Evolutionary conservation across 441 rosid genomes (phyloP).

Genomic region (Pelargonium exstipulatum): DNA sequence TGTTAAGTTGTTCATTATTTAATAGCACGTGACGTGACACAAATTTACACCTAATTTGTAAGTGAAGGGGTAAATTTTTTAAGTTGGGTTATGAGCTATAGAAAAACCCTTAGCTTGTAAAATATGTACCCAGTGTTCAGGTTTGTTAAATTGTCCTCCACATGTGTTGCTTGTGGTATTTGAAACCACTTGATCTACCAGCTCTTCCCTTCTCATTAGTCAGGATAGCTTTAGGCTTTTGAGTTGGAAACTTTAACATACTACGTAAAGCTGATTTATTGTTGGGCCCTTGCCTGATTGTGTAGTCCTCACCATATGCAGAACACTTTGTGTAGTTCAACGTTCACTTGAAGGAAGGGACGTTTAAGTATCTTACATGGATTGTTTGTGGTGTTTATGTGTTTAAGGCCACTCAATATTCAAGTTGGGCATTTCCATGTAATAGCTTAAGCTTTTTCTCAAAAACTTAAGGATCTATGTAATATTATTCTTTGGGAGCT

Average conservation of each 20-base stretch:
- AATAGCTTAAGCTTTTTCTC: neutral
- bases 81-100: neutral
- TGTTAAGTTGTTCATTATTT: neutral
- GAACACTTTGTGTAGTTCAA: neutral
- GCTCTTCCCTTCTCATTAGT: neutral
- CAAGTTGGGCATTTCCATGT: neutral
- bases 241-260: neutral
- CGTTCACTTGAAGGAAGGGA: neutral
- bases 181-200: neutral
- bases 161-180: neutral
- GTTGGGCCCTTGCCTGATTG: neutral
- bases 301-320: neutral
- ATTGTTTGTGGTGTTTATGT: neutral
- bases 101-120: neutral
- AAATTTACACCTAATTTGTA: neutral
- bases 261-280: neutral
- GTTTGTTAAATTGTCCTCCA: too few species aligned
- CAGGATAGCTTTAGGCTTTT: neutral
- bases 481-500: neutral
- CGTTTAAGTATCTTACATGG: neutral
- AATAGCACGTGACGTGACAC: neutral
- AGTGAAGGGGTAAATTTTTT: neutral
- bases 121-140: too few species aligned
- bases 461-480: neutral
- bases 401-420: neutral